phyloP scores from a whole-genome alignment of 78 protist genomes.

The Dictyostelium capitatum region DNA sequence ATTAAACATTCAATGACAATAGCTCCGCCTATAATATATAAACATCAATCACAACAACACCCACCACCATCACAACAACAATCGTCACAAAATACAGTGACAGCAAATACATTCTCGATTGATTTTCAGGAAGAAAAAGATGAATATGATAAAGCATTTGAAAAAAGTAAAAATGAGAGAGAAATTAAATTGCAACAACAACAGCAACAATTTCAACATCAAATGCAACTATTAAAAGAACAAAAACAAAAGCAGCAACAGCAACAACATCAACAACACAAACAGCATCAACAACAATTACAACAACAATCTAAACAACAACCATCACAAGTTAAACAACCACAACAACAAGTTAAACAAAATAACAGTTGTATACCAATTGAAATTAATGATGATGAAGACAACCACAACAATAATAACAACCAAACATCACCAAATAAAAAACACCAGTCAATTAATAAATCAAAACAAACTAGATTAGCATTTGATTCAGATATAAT shows the following conservation, averaged over 20 bases:
- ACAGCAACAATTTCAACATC: neutral
- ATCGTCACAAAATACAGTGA: neutral
- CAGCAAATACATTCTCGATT: neutral
- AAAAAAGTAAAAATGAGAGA: constrained; percentile 2
- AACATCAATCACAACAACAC: constrained; percentile 4
- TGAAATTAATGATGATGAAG: neutral
- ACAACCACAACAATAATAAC: neutral
- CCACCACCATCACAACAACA: neutral
- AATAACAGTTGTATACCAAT: constrained; percentile 11
- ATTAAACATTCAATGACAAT: too few species aligned
- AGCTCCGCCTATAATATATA: too few species aligned
- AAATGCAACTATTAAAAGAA: neutral
- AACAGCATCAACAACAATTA: neutral
- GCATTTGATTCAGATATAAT: constrained; percentile 1
- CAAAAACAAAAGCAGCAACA: neutral
- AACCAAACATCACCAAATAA: neutral
- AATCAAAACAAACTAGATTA: neutral
- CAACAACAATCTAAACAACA: neutral
- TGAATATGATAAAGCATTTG: constrained; percentile 3
- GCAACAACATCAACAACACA: neutral
- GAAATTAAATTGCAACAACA: constrained; percentile 9
- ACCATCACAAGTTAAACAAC: neutral
- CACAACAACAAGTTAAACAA: constrained; percentile 4
- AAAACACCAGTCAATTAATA: neutral
- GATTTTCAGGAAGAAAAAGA: constrained; percentile 6